A percentile compares a stretch with the other conserved stretches of the same genome.
phyloP scores from a whole-genome alignment of 2,329 filamentous ascomycete genomes.

The Emmonsiellopsis sp. region DNA sequence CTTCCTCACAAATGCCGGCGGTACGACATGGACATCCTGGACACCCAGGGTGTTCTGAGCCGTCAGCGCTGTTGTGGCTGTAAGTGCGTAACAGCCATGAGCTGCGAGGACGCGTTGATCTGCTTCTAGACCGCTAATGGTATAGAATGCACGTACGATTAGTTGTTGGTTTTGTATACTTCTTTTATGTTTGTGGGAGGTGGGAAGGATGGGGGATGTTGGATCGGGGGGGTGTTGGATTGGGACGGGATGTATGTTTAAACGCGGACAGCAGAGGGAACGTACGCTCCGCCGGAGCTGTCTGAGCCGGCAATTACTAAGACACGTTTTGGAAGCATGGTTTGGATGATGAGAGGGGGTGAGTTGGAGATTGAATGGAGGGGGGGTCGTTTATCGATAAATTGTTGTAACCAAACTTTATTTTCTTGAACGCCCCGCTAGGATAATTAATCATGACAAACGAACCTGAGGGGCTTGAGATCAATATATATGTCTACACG shows the following conservation, averaged over 20 bases:
- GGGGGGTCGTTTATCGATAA: background rate
- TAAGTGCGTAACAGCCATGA: constrained; percentile 93
- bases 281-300: constrained; percentile 81
- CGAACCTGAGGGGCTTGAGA: too few species aligned
- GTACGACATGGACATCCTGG: constrained; percentile 68
- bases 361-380: background rate
- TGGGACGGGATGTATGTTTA: background rate
- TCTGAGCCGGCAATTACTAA: constrained; percentile 83
- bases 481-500: too few species aligned
- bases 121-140: constrained; percentile 73
- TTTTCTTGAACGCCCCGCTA: background rate
- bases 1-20: constrained; percentile 67
- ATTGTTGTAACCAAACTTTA: background rate
- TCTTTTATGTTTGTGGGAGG: background rate
- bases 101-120: constrained; percentile 91
- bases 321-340: constrained; percentile 43
- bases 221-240: background rate
- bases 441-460: background rate
- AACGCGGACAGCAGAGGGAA: constrained; percentile 17
- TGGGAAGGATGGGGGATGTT: background rate
- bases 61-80: constrained; percentile 89
- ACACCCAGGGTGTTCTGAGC: constrained; percentile 89
- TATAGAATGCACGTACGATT: background rate
- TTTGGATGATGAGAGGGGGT: background rate
- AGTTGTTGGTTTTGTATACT: background rate